A percentile compares a stretch with the other conserved stretches of the same genome.
phyloP scores from a whole-genome alignment of 352 stramenopile genomes.

The Aphanomyces astaci region DNA sequence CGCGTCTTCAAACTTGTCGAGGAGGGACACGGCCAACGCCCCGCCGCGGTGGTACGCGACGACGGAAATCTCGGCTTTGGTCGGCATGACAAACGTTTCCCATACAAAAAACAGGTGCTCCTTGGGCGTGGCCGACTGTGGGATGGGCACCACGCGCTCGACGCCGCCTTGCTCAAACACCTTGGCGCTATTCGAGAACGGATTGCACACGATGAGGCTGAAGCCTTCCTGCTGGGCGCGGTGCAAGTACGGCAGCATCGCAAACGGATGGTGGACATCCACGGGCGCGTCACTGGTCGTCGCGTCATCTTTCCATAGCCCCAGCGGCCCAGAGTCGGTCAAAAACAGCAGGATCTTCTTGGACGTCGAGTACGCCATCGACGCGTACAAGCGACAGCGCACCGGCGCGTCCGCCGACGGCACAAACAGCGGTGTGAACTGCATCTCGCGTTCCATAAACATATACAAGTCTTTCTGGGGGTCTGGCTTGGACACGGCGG shows the following conservation, averaged over 20 bases:
- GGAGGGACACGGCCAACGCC: conserved; percentile 71
- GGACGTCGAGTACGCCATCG: conserved; percentile 80
- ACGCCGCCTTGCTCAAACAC: conserved; percentile 84
- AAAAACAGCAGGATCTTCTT: conserved; percentile 84
- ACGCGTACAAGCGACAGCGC: conserved; percentile 80
- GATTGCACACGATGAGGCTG: conserved; percentile 80
- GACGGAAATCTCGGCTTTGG: conserved; percentile 77
- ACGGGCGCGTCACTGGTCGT: conserved; percentile 38
- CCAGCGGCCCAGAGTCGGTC: conserved; percentile 75
- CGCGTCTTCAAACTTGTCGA: conserved; percentile 60
- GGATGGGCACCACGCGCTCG: conserved; percentile 76
- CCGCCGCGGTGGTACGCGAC: conserved; percentile 76
- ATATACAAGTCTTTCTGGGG: conserved; percentile 80
- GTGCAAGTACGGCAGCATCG: conserved; percentile 78
- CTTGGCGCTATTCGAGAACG: conserved; percentile 79
- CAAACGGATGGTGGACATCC: conserved; percentile 79
- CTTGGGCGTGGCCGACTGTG: conserved; percentile 72
- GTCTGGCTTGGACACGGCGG: conserved; percentile 29
- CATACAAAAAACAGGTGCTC: conserved; percentile 86
- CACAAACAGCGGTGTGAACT: conserved; percentile 80
- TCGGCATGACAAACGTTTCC: conserved; percentile 73
- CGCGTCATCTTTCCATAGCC: conserved; percentile 67
- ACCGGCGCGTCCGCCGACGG: conserved; percentile 80
- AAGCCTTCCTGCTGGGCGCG: conserved; percentile 81
- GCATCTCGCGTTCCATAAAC: conserved; percentile 76